Percentiles rank a stretch among this genome's conserved stretches.
Conservation (phyloP, 2,329 filamentous ascomycete genomes). For the Emergomyces orientalis region DNA sequence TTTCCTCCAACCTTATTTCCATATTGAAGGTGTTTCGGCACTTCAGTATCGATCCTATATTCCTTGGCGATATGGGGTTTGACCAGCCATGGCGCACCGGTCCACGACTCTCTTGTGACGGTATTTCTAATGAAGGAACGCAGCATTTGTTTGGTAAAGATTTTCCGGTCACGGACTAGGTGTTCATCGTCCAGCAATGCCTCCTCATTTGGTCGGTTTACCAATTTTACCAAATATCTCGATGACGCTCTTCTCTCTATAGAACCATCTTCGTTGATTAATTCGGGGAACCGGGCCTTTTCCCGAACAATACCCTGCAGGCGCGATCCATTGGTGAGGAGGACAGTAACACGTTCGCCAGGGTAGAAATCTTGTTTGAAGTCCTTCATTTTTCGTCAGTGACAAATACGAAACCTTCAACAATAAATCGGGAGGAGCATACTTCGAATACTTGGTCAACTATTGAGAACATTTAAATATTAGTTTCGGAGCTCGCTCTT, state of each 20-base stretch:
- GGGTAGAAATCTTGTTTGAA: constrained; percentile 89
- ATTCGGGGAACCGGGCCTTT: constrained; percentile 64
- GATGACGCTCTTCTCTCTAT: constrained; percentile 59
- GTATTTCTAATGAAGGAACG: constrained; percentile 93
- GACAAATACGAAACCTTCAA: not conserved
- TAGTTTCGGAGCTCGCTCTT: not conserved
- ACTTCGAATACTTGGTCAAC: constrained; percentile 45
- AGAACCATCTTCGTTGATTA: constrained; percentile 55
- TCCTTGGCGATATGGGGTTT: constrained; percentile 73
- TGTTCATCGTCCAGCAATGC: constrained; percentile 71
- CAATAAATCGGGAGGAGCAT: constrained; percentile 16
- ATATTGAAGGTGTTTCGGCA: constrained; percentile 73
- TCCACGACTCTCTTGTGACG: constrained; percentile 85
- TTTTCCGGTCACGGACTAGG: constrained; percentile 75
- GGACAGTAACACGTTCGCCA: constrained; percentile 70
- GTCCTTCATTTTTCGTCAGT: constrained; percentile 37
- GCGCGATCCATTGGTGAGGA: constrained; percentile 58
- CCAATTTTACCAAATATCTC: constrained; percentile 69
- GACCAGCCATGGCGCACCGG: constrained; percentile 91
- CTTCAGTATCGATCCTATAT: constrained; percentile 78
- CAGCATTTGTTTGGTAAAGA: constrained; percentile 90
- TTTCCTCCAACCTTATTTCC: constrained; percentile 70
- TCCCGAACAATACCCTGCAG: constrained; percentile 69
- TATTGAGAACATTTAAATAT: constrained; percentile 14
- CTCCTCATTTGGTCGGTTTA: constrained; percentile 59